Percentiles rank a stretch among this genome's conserved stretches.
Conservation (phyloP, 257 asterid species). For the Petunia secreta region DNA sequence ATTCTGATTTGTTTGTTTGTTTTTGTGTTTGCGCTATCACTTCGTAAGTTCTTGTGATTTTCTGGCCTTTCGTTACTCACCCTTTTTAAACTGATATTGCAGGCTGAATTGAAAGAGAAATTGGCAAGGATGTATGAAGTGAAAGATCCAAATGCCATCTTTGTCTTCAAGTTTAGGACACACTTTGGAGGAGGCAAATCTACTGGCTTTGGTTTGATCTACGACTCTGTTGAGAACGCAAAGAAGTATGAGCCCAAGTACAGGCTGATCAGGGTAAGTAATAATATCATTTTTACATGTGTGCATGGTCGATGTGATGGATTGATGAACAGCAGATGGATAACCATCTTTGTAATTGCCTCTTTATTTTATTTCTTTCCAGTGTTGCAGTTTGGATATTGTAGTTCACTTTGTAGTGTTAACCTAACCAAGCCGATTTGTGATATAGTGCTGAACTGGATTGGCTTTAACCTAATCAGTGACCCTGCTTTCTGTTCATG, state of each 20-base stretch:
- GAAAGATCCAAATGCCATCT: conserved; percentile 75
- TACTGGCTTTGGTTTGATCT: conserved; percentile 89
- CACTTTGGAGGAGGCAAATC: conserved; percentile 99
- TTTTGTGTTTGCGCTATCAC: not conserved
- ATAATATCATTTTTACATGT: not conserved
- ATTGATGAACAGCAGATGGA: not conserved
- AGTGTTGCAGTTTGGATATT: not conserved
- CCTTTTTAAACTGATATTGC: conserved; percentile 5
- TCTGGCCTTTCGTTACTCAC: not conserved
- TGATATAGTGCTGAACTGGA: not conserved
- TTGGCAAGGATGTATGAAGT: conserved; percentile 80
- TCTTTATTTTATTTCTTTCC: too few relatives aligned
- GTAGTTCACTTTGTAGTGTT: not conserved
- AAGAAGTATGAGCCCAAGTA: conserved; percentile 90
- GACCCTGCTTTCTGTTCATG: not conserved
- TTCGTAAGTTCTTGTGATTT: not conserved
- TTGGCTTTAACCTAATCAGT: too few relatives aligned
- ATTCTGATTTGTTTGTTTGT: too few relatives aligned
- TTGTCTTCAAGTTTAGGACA: conserved; percentile 91
- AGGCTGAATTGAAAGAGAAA: conserved; percentile 89
- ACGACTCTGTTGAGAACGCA: conserved; percentile 87
- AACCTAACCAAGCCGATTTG: not conserved
- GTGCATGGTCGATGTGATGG: not conserved
- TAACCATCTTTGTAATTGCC: too few relatives aligned
- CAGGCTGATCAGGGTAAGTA: conserved; percentile 82